Conservation (phyloP, 495 filamentous ascomycete genomes). For the Penicillium tannophilum region DNA sequence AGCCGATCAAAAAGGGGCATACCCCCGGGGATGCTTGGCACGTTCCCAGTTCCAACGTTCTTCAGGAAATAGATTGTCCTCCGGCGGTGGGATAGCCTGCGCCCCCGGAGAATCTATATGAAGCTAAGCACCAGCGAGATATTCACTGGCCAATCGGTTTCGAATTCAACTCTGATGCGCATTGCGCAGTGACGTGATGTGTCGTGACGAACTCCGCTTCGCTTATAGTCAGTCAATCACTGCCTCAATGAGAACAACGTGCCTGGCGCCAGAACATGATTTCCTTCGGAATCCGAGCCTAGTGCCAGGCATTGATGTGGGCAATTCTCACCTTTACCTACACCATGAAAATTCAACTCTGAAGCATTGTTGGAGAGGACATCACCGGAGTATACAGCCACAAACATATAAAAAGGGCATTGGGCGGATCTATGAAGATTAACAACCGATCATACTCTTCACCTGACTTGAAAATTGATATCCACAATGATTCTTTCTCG, state of each 20-base stretch:
- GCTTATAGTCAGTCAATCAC: conserved; percentile 22
- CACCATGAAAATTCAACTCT: neutral
- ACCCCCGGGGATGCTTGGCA: conserved; percentile 10
- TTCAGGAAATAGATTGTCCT: conserved; percentile 16
- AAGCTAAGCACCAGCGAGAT: conserved; percentile 9
- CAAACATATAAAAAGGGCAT: neutral
- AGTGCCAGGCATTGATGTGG: conserved; percentile 2
- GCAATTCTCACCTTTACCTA: neutral
- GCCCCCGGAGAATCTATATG: conserved; percentile 10
- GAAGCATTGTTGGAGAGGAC: neutral
- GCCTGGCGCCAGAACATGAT: conserved; percentile 4
- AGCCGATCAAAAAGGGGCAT: conserved; percentile 15
- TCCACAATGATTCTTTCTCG: conserved; percentile 12
- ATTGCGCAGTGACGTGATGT: conserved; percentile 11
- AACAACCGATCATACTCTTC: neutral
- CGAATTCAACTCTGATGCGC: neutral
- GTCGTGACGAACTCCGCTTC: conserved; percentile 15
- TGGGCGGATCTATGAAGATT: neutral
- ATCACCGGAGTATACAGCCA: neutral
- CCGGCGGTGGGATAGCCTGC: conserved; percentile 11
- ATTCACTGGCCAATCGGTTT: conserved; percentile 8
- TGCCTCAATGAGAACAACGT: conserved; percentile 19
- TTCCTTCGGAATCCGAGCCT: neutral
- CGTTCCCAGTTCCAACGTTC: neutral
- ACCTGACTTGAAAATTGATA: conserved; percentile 3